Evolutionary conservation across 2,329 filamentous ascomycete genomes (phyloP), one percentile per base, ranked within the genome.

Genomic region (Curvularia sp.): DNA sequence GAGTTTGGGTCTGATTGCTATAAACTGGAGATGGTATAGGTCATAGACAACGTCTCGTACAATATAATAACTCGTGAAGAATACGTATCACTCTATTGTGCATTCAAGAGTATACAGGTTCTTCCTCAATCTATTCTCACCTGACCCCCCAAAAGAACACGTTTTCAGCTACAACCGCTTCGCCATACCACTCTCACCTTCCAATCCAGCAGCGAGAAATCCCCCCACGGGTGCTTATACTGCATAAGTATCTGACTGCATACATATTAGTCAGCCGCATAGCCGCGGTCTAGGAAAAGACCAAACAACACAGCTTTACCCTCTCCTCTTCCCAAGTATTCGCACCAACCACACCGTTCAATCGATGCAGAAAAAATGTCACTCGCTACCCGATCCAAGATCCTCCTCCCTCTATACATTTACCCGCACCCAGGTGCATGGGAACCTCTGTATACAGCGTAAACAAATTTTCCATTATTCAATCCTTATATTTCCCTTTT

Each of bases 361-460:
- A 4, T 18, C 5, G 26, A 28, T 28, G 4, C 26, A 6, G 35
- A 9, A 30, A 9, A 30, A 26, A 58, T 58, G 55, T 46, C 50
- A 18, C 52, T 8, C 15, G 13, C n/a, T 18, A 28, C 26, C 9
- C 24, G 20, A 47, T 78, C 76, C 0, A 64, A 53, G 44, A 74
- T 84, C 4, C 70, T 84, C 41, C 74, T 84, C 39, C 82, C 82
- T 48, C 75, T 84, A 35, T 84, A 84, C 66, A 76, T 84, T 31
- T 84, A 83, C 67, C 82, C 82, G 31, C 62, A 70, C 43, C 73
- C 75, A 6, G 78, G 77, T 12, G 79, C 81, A 18, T 84, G 82
- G 82, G 70, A 79, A 61, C 79, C 80, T n/a, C 70, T 84, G 39
- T 78, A 80, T 65, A 64, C 75, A 64, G 79, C 78, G 82, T 83